Conservation (phyloP, 2,329 filamentous ascomycete species). For the Pyricularia pennisetigena region DNA sequence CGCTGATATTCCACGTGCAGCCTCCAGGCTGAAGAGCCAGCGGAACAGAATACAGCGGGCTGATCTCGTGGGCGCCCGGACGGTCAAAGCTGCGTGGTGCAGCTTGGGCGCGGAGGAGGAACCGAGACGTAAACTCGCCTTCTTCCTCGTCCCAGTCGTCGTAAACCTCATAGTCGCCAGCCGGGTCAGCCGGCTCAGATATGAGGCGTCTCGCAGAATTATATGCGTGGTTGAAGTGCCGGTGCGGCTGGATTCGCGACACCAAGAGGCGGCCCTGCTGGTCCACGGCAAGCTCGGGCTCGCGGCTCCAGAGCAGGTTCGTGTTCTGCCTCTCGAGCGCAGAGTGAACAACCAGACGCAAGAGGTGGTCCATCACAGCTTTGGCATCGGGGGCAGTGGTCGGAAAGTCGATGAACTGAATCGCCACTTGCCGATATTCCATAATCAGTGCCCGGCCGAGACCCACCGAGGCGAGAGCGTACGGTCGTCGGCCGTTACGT, state of each 20-base stretch:
- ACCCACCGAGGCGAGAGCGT: background rate
- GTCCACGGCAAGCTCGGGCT: conserved; percentile 15
- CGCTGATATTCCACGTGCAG: background rate
- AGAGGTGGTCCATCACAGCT: background rate
- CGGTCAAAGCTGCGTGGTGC: background rate
- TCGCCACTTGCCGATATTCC: background rate
- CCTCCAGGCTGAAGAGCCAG: background rate
- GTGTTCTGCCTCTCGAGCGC: conserved; percentile 5
- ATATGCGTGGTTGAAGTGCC: conserved; percentile 9
- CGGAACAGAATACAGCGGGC: background rate
- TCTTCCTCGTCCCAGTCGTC: background rate
- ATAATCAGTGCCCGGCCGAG: background rate
- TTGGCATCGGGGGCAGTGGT: background rate
- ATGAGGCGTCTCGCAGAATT: conserved; percentile 12
- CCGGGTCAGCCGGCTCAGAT: background rate
- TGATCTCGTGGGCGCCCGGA: background rate
- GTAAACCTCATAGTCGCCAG: background rate
- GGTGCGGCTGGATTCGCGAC: background rate
- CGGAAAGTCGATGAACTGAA: conserved; percentile 2
- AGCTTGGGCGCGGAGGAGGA: background rate
- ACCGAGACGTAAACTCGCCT: background rate
- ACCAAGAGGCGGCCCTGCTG: background rate
- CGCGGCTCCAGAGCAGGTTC: conserved; percentile 16
- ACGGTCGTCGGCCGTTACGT: background rate
- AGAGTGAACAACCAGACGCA: background rate